Base-by-base conservation (phyloP, 345 rosid species). In the Laguncularia racemosa region DNA sequence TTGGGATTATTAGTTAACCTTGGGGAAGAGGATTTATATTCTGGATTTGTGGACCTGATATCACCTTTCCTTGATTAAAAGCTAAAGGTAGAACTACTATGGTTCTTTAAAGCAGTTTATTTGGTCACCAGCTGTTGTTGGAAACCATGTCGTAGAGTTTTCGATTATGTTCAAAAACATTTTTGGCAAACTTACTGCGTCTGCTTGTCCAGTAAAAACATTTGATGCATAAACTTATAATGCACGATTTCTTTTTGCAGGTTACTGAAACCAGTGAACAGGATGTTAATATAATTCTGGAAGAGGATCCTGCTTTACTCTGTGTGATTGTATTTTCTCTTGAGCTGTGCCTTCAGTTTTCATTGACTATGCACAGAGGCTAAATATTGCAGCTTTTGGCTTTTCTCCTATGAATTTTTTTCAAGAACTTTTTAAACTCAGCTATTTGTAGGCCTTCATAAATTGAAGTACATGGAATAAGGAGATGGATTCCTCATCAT, bases 401-500 rank as follows among this genome's bases (percentile, higher is more conserved):
- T 51, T 48, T 67, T 15, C n/a, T 18, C 49, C 50, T 43, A 12
- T 21, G 20, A 26, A 44, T 50, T 46, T 19, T 46, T 61, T 10
- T 55, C 58, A 48, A 13, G 59, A 59, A 63, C 50, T 58, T 59
- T 55, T n/a, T 53, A 66, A 43, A 28, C 45, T 53, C 57, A 40
- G 44, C 23, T 28, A 59, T 52, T 43, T 57, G 62, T 59, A 64
- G 50, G 6, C 21, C 61, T 21, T 56, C 10, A 45, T 53, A 50
- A 50, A 28, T 48, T 60, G 58, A 51, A 57, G 47, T 53, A 56
- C 62, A 70, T 57, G 40, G 40, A 56, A 67, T 65, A 51, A 66
- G 65, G 76, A 52, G 74, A 77, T 75, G 67, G 62, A 60, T 57
- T 54, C 52, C 59, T 33, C 56, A 67, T 50, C 55, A 50, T 46